phyloP scores from a whole-genome alignment of 176 grass and related monocot genomes.

The Oryza rufipogon region DNA sequence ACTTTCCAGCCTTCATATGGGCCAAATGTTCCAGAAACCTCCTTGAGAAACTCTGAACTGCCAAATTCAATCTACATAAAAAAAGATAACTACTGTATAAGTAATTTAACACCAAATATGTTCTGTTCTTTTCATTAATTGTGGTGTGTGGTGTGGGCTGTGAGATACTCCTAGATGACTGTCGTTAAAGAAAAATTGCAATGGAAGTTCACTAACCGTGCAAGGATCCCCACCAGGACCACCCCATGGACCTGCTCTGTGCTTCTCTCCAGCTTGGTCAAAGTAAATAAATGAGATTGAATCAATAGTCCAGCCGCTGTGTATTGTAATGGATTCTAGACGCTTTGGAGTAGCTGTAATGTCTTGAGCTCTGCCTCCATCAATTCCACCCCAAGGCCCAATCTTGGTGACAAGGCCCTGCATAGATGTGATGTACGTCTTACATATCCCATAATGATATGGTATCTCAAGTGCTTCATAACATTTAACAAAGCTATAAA shows the following conservation, averaged over 20 bases:
- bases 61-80: background rate
- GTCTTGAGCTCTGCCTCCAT: background rate
- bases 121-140: no score
- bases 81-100: no score
- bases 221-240: background rate
- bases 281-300: background rate
- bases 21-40: background rate
- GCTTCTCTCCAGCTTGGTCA: background rate
- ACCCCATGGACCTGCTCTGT: background rate
- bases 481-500: background rate
- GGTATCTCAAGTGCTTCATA: background rate
- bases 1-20: background rate
- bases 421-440: background rate
- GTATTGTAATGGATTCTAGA: background rate
- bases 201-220: background rate
- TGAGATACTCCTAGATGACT: no score
- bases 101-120: no score
- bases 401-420: background rate
- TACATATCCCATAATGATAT: no score
- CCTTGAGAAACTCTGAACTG: constrained; percentile 2
- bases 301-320: background rate
- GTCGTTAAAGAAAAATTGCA: no score
- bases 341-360: background rate
- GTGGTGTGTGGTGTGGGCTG: no score
- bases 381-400: constrained; percentile 14